phyloP scores from a whole-genome alignment of 257 asterid species.

The Solanum medicagineum region DNA sequence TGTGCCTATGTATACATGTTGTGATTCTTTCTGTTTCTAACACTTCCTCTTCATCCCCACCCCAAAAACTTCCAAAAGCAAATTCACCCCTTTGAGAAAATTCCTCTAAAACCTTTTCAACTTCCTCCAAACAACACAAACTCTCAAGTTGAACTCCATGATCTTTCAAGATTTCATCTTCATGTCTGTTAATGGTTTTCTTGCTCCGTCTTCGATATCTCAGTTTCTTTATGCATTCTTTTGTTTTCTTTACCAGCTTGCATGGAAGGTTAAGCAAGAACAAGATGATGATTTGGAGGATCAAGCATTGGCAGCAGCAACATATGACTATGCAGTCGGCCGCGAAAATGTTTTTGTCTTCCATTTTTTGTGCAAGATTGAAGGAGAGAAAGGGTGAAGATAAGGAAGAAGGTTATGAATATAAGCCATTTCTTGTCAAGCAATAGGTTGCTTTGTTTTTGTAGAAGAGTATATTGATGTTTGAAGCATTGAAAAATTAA shows the following conservation, averaged over 20 bases:
- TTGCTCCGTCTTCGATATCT: slow-evolving; percentile 14
- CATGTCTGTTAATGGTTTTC: slow-evolving; percentile 9
- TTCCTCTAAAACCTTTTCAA: slow-evolving; percentile 56
- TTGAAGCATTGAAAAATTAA: slow-evolving; percentile 58
- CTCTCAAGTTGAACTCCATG: slow-evolving; percentile 5
- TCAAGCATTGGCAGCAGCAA: slow-evolving; percentile 80
- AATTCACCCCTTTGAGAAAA: slow-evolving; percentile 58
- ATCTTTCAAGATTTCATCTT: slow-evolving; percentile 19
- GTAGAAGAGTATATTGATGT: slow-evolving; percentile 40
- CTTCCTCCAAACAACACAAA: slow-evolving; percentile 52
- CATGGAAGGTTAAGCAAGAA: slow-evolving; percentile 49
- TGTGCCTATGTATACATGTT: slow-evolving; percentile 24
- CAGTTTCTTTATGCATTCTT: slow-evolving; percentile 28
- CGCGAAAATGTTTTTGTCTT: slow-evolving; percentile 46
- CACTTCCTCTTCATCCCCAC: slow-evolving; percentile 13
- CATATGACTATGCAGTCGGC: slow-evolving; percentile 76
- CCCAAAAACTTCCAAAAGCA: slow-evolving; percentile 82
- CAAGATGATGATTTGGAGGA: slow-evolving; percentile 55
- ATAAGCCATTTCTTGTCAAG: slow-evolving; percentile 34
- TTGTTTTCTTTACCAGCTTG: slow-evolving; percentile 33
- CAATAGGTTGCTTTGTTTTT: slow-evolving; percentile 35
- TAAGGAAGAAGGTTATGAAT: slow-evolving; percentile 15
- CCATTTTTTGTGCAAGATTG: slow-evolving; percentile 27
- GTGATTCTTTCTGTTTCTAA: slow-evolving; percentile 7
- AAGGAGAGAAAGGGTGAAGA: background rate